Evolutionary conservation across 2,329 filamentous ascomycete genomes (phyloP), one percentile per base, ranked within the genome.

Genomic region (Trichothecium sympodiale): DNA sequence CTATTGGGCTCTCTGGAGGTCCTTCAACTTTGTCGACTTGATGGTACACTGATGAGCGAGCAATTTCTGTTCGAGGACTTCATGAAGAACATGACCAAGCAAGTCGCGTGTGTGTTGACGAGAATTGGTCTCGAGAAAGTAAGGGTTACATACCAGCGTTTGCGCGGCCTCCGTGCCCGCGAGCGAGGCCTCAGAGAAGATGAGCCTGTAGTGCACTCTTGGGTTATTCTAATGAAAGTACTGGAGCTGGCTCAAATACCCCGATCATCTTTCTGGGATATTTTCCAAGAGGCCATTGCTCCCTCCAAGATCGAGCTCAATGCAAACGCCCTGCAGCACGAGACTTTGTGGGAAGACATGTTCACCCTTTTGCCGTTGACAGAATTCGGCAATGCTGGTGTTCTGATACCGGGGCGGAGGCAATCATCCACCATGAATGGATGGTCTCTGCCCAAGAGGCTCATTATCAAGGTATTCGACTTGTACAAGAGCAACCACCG

Each of bases 311-410:
- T 53, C 16, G 44, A 56, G 2, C 52, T 54, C 3, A 56, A 58
- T 16, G 47, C 46, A 2, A 61, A 78, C 44, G 64, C 61, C 7
- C 55, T 58, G 13, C 46, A 52, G 2, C 64, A 79, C 34, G 78
- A 83, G 50, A 51, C 52, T 8, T 46, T 69, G 4, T 82, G 78
- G 78, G 61, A 65, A 37, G 59, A 57, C 15, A 56, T 79, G 50
- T 81, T 81, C 43, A 65, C 66, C 1, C 57, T 82, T 3, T 58
- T 82, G 7, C 77, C 78, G 1, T 56, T 82, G 1, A 61, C 61
- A 17, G 75, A 79, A 40, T 75, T 82, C 44, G 68, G 77, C 45
- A 59, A 64, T 34, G 46, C 50, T 10, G 78, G 78, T 0, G 52
- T 72, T 8, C 42, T 75, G 17, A 45, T 64, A 32, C 25, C 49